Percentiles rank a stretch among this genome's conserved stretches.
Evolutionary conservation across 2,329 filamentous ascomycete genomes (phyloP).

Genomic region (Coniochaeta sp.): DNA sequence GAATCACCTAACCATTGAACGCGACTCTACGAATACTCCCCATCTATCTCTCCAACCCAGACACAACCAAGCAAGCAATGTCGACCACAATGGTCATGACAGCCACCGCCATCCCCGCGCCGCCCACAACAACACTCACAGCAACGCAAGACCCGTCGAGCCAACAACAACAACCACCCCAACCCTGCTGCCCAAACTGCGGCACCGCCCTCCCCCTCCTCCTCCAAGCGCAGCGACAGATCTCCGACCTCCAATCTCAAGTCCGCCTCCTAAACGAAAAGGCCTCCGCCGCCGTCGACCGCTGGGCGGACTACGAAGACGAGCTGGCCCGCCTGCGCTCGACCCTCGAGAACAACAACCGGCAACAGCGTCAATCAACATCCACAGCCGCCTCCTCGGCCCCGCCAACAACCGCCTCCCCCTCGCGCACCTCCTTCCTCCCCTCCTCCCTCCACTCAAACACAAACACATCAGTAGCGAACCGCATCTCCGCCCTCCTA

Average conservation of each 20-base stretch:
- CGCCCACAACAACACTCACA: too few relatives aligned
- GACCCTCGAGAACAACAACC: background rate
- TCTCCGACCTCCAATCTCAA: slow-evolving; percentile 64
- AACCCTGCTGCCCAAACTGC: slow-evolving; percentile 37
- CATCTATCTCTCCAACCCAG: background rate
- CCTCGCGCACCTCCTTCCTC: slow-evolving; percentile 37
- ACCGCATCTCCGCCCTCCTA: slow-evolving; percentile 37
- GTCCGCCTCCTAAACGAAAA: slow-evolving; percentile 65
- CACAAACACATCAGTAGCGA: too few relatives aligned
- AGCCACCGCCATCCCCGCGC: slow-evolving; percentile 13
- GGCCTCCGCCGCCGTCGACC: slow-evolving; percentile 56
- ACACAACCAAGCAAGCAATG: slow-evolving; percentile 1
- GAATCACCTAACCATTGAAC: too few relatives aligned
- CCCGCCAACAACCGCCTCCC: slow-evolving; percentile 14
- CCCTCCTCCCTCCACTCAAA: too few relatives aligned
- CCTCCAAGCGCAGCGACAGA: slow-evolving; percentile 49
- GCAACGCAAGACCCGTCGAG: slow-evolving; percentile 22
- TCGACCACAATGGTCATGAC: slow-evolving; percentile 13
- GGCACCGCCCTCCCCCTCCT: slow-evolving; percentile 32
- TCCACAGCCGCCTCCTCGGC: slow-evolving; percentile 15
- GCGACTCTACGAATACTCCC: background rate
- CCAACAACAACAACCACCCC: slow-evolving; percentile 37
- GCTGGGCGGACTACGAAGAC: slow-evolving; percentile 75
- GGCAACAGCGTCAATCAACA: slow-evolving; percentile 17
- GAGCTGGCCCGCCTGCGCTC: slow-evolving; percentile 56